Evolutionary conservation across 2,329 filamentous ascomycete genomes (phyloP).

Genomic region (Penicillium sp.): DNA sequence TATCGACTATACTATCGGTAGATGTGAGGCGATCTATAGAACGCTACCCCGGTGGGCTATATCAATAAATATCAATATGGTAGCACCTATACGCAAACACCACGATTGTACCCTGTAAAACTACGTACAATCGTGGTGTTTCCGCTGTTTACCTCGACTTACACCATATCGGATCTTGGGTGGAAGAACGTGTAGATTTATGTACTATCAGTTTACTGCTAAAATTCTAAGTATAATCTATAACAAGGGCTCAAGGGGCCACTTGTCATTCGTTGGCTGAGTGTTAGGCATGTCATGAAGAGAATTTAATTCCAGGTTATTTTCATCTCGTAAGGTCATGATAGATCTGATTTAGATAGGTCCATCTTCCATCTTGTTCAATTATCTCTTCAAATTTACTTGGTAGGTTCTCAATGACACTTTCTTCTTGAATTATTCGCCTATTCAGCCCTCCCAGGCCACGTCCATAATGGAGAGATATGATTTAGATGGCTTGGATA

Average conservation of each 20-base stretch:
- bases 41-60: no score
- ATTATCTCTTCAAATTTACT: neutral
- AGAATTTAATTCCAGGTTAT: neutral
- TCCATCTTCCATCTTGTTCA: neutral
- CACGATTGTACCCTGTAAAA: no score
- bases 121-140: no score
- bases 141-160: no score
- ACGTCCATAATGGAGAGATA: conserved; percentile 4
- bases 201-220: no score
- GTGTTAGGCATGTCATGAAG: neutral
- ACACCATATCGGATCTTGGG: no score
- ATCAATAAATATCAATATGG: no score
- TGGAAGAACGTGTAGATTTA: no score
- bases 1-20: no score
- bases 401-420: neutral
- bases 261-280: neutral
- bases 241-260: neutral
- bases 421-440: neutral
- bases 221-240: no score
- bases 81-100: no score
- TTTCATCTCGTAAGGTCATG: neutral
- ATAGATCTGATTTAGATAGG: neutral
- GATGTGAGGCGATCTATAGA: no score
- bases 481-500: neutral
- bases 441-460: neutral